Evolutionary conservation across 768 basidiomycete species (phyloP).

Genomic region (Tubosaeta brunneosetosa): DNA sequence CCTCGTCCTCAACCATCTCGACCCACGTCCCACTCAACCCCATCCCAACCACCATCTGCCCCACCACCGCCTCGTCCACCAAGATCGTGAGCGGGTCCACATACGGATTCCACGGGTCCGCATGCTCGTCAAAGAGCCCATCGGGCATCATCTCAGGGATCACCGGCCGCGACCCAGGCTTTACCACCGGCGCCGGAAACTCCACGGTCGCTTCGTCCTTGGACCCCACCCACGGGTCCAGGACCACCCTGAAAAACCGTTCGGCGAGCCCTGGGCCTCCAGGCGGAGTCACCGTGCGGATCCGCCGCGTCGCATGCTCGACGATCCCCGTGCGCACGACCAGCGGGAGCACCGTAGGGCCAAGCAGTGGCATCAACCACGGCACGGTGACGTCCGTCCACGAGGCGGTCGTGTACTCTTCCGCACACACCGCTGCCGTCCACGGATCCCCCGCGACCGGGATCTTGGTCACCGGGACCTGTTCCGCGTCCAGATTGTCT

Average conservation of each 20-base stretch:
- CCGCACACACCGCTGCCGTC: conserved; percentile 16
- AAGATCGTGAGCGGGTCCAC: conserved; percentile 28
- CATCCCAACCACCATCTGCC: conserved; percentile 25
- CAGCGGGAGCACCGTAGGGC: conserved; percentile 50
- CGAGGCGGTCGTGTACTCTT: conserved; percentile 24
- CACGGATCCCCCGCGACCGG: conserved; percentile 22
- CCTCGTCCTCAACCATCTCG: conserved; percentile 19
- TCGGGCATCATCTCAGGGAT: conserved; percentile 5
- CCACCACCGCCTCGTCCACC: conserved; percentile 17
- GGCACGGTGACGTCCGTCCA: conserved; percentile 26
- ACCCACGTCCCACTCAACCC: conserved; percentile 36
- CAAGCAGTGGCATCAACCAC: conserved; percentile 42
- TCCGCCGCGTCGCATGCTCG: conserved; percentile 56
- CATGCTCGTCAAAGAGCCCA: not conserved
- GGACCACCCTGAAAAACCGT: conserved; percentile 41
- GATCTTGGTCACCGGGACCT: conserved; percentile 13
- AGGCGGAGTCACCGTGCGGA: conserved; percentile 35
- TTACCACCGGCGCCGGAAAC: conserved; percentile 32
- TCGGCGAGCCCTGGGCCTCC: no score
- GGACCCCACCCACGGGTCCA: conserved; percentile 47
- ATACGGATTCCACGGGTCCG: conserved; percentile 36
- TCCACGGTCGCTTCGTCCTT: conserved; percentile 32
- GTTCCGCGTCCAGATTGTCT: conserved; percentile 23
- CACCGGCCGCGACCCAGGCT: conserved; percentile 25
- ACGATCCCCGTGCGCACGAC: conserved; percentile 60